Percentiles rank a stretch among this genome's conserved stretches.
Conservation (phyloP, 192 early-diverging fungal species). For the Chytriomyces confervae region DNA sequence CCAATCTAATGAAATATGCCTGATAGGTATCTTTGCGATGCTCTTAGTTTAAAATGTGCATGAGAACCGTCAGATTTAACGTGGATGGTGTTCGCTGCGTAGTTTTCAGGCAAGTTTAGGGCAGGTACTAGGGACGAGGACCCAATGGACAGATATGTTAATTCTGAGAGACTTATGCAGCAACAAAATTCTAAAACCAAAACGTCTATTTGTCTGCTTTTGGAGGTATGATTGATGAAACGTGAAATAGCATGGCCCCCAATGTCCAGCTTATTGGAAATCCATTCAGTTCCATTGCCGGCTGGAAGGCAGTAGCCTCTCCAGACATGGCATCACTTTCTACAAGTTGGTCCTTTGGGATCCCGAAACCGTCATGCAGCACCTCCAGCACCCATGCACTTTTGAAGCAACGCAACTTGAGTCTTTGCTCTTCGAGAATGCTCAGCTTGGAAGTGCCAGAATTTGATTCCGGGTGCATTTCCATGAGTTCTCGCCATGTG, state of each 20-base stretch:
- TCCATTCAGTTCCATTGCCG: constrained; percentile 27
- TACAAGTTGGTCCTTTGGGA: constrained; percentile 56
- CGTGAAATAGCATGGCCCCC: constrained; percentile 37
- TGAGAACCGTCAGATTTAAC: too few species aligned
- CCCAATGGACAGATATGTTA: too few species aligned
- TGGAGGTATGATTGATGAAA: constrained; percentile 21
- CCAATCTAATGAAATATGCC: too few species aligned
- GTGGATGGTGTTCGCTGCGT: too few species aligned
- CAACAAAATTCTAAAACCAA: too few species aligned
- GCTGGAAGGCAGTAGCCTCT: constrained; percentile 7
- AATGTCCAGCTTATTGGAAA: constrained; percentile 40
- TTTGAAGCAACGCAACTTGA: constrained; percentile 94
- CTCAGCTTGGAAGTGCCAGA: background rate
- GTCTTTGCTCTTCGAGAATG: constrained; percentile 57
- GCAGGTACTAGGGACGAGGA: too few species aligned
- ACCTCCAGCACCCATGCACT: constrained; percentile 91
- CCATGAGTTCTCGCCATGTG: background rate
- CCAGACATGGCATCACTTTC: background rate
- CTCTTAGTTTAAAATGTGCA: too few species aligned
- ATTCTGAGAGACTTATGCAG: too few species aligned
- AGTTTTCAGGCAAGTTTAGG: too few species aligned
- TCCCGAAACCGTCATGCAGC: constrained; percentile 86
- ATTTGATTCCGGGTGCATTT: background rate
- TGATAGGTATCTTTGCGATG: too few species aligned
- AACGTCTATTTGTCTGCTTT: too few species aligned